Percentiles rank a stretch among this genome's conserved stretches.
Evolutionary conservation across 208 protist species (phyloP).

Genomic region (Angomonas deanei): DNA sequence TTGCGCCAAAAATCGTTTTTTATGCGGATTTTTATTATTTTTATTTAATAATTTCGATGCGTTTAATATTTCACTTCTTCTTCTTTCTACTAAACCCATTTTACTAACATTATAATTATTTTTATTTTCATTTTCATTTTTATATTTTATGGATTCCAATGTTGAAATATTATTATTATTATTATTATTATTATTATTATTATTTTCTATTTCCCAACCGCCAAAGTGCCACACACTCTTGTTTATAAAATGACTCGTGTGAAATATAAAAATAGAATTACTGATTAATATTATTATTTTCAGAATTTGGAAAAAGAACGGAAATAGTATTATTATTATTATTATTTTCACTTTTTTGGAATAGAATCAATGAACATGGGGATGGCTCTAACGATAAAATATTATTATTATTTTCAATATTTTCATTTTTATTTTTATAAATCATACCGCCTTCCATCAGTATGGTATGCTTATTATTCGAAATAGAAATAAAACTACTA

Average conservation of each 20-base stretch:
- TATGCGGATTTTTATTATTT: too few relatives aligned
- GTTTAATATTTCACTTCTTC: conserved; percentile 1
- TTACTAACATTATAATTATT: not conserved
- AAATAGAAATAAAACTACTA: too few relatives aligned
- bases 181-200: not conserved
- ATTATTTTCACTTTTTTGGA: not conserved
- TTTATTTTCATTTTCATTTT: not conserved
- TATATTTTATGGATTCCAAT: not conserved
- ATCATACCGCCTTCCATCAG: not conserved
- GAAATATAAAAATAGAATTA: not conserved
- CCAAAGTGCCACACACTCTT: not conserved
- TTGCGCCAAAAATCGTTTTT: too few relatives aligned
- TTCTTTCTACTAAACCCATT: conserved; percentile 2
- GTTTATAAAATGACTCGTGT: not conserved
- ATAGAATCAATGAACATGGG: too few relatives aligned
- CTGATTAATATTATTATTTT: conserved; percentile 1
- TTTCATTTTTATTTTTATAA: not conserved
- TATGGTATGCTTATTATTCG: too few relatives aligned
- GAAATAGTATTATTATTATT: not conserved
- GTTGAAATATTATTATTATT: not conserved
- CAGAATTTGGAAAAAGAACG: too few relatives aligned
- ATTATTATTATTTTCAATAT: not conserved
- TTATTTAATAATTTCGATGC: too few relatives aligned
- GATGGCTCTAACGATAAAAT: not conserved
- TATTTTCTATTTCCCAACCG: not conserved